Percentiles rank a stretch among this genome's conserved stretches.
Evolutionary conservation across 768 basidiomycete species (phyloP).

Genomic region (Zangia roseola): DNA sequence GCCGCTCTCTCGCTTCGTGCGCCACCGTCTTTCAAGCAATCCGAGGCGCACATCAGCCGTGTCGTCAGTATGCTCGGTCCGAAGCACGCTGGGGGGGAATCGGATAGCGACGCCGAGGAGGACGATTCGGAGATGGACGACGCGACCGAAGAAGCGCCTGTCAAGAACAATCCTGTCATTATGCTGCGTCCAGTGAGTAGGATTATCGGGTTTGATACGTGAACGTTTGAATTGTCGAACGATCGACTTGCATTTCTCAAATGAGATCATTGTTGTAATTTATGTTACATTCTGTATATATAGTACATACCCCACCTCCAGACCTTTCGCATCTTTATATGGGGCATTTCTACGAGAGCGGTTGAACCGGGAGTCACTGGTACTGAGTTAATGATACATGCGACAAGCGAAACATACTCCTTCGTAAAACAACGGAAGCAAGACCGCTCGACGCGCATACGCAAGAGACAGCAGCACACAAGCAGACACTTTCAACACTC

Average conservation of each 20-base stretch:
- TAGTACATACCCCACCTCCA: conserved; percentile 3
- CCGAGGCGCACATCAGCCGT: conserved; percentile 41
- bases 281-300: conserved; percentile 19
- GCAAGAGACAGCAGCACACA: conserved; percentile 3
- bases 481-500: conserved; percentile 1
- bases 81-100: conserved; percentile 47
- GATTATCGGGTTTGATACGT: conserved; percentile 54
- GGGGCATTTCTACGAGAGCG: no score
- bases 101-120: conserved; percentile 62
- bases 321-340: neutral
- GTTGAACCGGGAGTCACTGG: no score
- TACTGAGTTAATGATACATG: neutral
- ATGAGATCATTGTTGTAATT: conserved; percentile 18
- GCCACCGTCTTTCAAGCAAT: conserved; percentile 42
- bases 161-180: conserved; percentile 52
- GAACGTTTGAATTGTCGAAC: conserved; percentile 2
- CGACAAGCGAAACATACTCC: neutral
- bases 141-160: conserved; percentile 36
- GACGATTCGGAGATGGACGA: conserved; percentile 50
- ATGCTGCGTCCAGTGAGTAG: conserved; percentile 56
- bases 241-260: neutral
- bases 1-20: conserved; percentile 51
- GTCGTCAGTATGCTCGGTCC: conserved; percentile 65
- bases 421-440: conserved; percentile 1
- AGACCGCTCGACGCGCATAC: conserved; percentile 6